Evolutionary conservation across 2,329 filamentous ascomycete species (phyloP), one percentile per base, ranked within the genome.

Genomic region (Neoascochyta sp.): DNA sequence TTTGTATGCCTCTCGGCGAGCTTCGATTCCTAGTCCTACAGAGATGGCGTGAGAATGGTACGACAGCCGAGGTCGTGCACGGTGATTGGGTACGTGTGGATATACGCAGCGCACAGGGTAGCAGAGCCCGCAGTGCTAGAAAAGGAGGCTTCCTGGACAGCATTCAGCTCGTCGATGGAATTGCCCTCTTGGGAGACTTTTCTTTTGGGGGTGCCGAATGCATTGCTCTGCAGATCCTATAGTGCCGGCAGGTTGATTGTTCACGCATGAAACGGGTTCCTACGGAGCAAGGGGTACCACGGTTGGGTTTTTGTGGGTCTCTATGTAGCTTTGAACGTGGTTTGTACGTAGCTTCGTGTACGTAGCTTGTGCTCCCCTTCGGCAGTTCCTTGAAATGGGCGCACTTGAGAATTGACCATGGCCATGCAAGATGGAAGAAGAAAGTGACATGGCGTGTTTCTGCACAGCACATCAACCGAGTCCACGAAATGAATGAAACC

Each of bases 11-110:
- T 32, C 32, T 33, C n/a, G n/a, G 38, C 61, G 57, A 33, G 56
- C 57, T 30, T 45, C 36, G 24, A 59, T 41, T 11, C 56, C 52
- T 24, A n/a, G n/a, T 57, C 60, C 42, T 11, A 12, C 24, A 25
- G 37, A 22, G 13, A 33, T 61, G 52, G 57, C 49, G 59, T 63
- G 59, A 62, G 57, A 41, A 55, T 60, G 44, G 39, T 27, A 46
- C 43, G 50, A 59, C 11, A 18, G 15, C 23, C 22, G 22, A 24
- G 25, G 22, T 24, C 19, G 22, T 25, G 26, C 28, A 40, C 28
- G 29, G 40, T 24, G 29, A 44, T 35, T 50, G 12, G 9, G 9
- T 34, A 60, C 57, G 57, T 47, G 37, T 42, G 29, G 37, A 59
- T 54, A 27, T 55, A 57, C 32, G 55, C 47, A 20, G 30, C 29